Percentiles rank a stretch among this genome's conserved stretches.
Conservation (phyloP, 2,329 filamentous ascomycete genomes). For the Fonsecaea monophora region DNA sequence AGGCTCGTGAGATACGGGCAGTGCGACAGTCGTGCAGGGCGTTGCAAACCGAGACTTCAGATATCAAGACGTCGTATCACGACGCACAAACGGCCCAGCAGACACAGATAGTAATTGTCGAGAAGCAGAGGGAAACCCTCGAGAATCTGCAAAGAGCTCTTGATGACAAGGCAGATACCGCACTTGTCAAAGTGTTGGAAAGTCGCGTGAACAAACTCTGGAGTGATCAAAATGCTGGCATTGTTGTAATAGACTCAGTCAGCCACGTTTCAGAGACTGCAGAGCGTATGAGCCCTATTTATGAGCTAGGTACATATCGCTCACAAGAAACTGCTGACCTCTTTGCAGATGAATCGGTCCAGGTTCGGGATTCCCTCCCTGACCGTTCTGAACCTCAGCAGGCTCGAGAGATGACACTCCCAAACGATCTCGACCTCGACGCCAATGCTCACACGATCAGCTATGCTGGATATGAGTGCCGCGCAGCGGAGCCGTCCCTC, state of each 20-base stretch:
- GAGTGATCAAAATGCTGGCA: not conserved
- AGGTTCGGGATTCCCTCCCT: conserved; percentile 23
- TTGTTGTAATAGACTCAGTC: conserved; percentile 8
- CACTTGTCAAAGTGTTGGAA: conserved; percentile 13
- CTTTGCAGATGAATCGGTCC: conserved; percentile 2
- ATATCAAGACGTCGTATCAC: not conserved
- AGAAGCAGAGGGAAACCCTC: conserved; percentile 12
- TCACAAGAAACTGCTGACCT: not conserved
- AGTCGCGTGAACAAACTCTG: conserved; percentile 8
- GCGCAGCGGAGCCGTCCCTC: conserved; percentile 14
- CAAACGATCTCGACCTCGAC: conserved; percentile 35
- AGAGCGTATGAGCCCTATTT: not conserved
- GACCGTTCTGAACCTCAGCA: not conserved
- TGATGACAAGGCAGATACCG: conserved; percentile 21
- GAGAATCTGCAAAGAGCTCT: conserved; percentile 11
- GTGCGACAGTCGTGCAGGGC: conserved; percentile 7
- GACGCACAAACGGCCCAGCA: not conserved
- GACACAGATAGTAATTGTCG: not conserved
- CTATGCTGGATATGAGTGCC: conserved; percentile 23
- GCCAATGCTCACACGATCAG: conserved; percentile 32
- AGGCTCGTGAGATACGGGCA: conserved; percentile 3
- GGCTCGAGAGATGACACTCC: conserved; percentile 16
- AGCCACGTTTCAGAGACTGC: conserved; percentile 24
- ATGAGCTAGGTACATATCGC: conserved; percentile 7
- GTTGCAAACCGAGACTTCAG: conserved; percentile 13